Percentiles rank a stretch among this genome's conserved stretches.
Evolutionary conservation across 2,329 filamentous ascomycete species (phyloP).

Genomic region (Monilinia fructicola): DNA sequence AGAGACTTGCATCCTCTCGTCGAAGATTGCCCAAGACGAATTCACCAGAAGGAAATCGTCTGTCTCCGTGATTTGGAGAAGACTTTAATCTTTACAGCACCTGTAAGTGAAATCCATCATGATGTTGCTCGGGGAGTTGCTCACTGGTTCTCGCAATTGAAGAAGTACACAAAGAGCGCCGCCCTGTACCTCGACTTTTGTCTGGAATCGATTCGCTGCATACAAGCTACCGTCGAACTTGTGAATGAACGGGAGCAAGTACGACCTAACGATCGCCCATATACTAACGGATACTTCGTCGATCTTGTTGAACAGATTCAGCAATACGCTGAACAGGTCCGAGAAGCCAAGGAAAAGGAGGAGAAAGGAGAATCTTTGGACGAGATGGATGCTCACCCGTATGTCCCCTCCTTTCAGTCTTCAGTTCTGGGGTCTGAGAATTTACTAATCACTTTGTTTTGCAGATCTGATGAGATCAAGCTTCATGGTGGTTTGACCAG

Average conservation of each 20-base stretch:
- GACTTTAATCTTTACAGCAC: conserved; percentile 84
- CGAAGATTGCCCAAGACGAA: conserved; percentile 73
- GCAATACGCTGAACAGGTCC: conserved; percentile 83
- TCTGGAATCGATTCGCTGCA: conserved; percentile 83
- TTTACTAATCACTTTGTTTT: conserved; percentile 34
- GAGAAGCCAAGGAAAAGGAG: conserved; percentile 68
- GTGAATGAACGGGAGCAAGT: conserved; percentile 84
- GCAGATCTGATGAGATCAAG: conserved; percentile 69
- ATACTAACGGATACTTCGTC: conserved; percentile 95
- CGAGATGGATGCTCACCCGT: conserved; percentile 60
- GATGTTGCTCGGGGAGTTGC: conserved; percentile 63
- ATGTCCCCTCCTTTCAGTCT: conserved; percentile 42
- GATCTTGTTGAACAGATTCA: conserved; percentile 93
- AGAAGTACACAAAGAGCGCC: conserved; percentile 76
- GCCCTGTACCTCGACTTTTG: conserved; percentile 80
- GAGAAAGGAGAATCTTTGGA: conserved; percentile 54
- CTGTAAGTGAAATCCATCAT: conserved; percentile 72
- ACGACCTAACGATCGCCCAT: conserved; percentile 80
- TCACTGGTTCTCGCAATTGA: conserved; percentile 63
- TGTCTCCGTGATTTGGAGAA: conserved; percentile 94
- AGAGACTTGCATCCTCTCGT: conserved; percentile 81
- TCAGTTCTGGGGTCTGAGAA: neutral
- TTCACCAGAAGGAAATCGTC: conserved; percentile 80
- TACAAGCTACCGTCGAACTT: conserved; percentile 84
- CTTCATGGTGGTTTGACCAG: conserved; percentile 78